Conservation (phyloP, 805 yeast species). For the Jamesozyma lodderae region DNA sequence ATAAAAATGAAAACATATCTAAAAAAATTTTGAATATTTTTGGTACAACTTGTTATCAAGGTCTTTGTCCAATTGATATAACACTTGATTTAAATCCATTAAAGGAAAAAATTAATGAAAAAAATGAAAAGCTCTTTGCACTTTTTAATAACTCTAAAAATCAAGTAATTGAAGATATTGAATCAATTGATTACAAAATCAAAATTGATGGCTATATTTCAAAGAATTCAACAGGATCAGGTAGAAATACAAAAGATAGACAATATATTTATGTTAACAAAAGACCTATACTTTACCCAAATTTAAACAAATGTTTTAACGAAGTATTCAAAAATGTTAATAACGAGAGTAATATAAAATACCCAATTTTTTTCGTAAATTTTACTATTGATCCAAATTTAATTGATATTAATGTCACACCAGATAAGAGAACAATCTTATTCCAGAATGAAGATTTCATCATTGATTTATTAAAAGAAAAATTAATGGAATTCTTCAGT, state of each 20-base stretch:
- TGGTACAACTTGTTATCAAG: slow-evolving; percentile 58
- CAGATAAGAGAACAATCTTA: slow-evolving; percentile 73
- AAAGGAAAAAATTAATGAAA: slow-evolving; percentile 14
- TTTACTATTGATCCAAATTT: slow-evolving; percentile 41
- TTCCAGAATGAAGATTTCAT: slow-evolving; percentile 58
- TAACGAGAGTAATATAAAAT: slow-evolving; percentile 45
- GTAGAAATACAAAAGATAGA: slow-evolving; percentile 61
- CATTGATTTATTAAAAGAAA: slow-evolving; percentile 45
- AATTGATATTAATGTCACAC: slow-evolving; percentile 83
- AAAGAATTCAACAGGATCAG: slow-evolving; percentile 68
- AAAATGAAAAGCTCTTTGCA: background rate
- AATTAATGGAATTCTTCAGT: slow-evolving; percentile 41
- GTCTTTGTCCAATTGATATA: slow-evolving; percentile 44
- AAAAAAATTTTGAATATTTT: slow-evolving; percentile 59
- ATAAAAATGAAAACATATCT: slow-evolving; percentile 39
- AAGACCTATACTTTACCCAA: slow-evolving; percentile 60
- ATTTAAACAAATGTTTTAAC: slow-evolving; percentile 49
- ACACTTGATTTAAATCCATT: slow-evolving; percentile 31
- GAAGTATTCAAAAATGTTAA: slow-evolving; percentile 65
- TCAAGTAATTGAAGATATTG: slow-evolving; percentile 6
- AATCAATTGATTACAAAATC: slow-evolving; percentile 27
- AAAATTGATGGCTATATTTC: slow-evolving; percentile 58
- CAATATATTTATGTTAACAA: slow-evolving; percentile 68
- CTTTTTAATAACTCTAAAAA: slow-evolving; percentile 6
- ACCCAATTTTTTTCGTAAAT: slow-evolving; percentile 61